These are phyloP conservation scores for Galerina sulciceps DNA, from an alignment of 768 basidiomycete genomes.

Conservation along the genomic window DNA sequence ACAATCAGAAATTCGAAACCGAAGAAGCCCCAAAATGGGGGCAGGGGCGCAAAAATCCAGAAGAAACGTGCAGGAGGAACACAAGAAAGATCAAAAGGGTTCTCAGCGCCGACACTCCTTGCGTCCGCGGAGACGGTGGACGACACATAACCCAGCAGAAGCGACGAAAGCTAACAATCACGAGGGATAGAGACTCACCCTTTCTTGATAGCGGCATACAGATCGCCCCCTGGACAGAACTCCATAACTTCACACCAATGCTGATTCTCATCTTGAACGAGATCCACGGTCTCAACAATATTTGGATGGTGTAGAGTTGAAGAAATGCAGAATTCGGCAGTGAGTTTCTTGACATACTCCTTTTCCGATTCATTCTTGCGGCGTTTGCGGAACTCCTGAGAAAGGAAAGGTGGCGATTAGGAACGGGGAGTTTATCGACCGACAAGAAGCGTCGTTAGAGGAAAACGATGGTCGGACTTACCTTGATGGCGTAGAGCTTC, in stretches of 20 bases:
- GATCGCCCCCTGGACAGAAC: slow-evolving; percentile 96
- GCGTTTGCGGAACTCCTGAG: slow-evolving; percentile 95
- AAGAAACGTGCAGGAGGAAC: too few species aligned
- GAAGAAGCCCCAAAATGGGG: neutral
- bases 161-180: slow-evolving; percentile 1
- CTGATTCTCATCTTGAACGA: slow-evolving; percentile 96
- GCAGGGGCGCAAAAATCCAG: neutral
- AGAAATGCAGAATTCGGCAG: slow-evolving; percentile 98
- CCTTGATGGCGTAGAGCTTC: slow-evolving; percentile 98
- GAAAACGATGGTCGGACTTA: slow-evolving; percentile 36
- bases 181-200: slow-evolving; percentile 48
- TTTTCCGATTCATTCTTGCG: slow-evolving; percentile 98
- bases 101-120: too few species aligned
- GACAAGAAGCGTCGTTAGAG: neutral
- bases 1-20: neutral
- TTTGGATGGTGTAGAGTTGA: slow-evolving; percentile 94
- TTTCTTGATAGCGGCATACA: slow-evolving; percentile 99
- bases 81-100: too few species aligned
- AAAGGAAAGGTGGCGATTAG: slow-evolving; percentile 1
- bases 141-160: neutral
- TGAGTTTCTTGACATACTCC: slow-evolving; percentile 99
- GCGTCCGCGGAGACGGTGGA: too few species aligned
- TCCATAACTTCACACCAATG: slow-evolving; percentile 99
- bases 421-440: neutral
- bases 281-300: slow-evolving; percentile 97